Evolutionary conservation across 2,329 filamentous ascomycete genomes (phyloP), one percentile per base, ranked within the genome.

Genomic region (Aspergillus chevalieri): DNA sequence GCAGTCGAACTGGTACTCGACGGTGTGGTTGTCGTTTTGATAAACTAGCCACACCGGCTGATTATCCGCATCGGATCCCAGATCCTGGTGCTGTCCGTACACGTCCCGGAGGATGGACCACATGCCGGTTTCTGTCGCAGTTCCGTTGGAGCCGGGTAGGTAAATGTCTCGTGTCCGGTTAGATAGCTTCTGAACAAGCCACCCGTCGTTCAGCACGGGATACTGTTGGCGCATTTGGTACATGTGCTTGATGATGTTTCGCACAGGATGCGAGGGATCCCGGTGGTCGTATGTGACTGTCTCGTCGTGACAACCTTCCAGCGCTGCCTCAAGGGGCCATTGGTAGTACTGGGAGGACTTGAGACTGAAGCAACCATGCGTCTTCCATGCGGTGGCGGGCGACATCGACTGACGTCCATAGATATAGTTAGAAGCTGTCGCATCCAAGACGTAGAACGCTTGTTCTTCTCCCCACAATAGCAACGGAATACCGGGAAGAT

Each of bases 391-490:
- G 2, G 76, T 76, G 2, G 80, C 73, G 2, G 80, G 75, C 7
- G 78, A 77, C 76, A 86, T 84, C 2, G 83, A 69, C 60, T 82
- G 79, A 56, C 83, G 78, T 17, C 83, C 83, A 60, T 81, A 86
- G 39, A 86, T 75, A 59, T 85, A 86, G 58, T 85, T 84, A 50
- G 70, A 69, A 4, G 82, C 82, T 0, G 82, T 83, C 51, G 79
- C 83, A 59, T 86, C 83, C 2, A 85, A 66, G 0, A 83, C 68
- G 56, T 85, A 85, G 52, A 81, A 82, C 0, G 77, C 78, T 64
- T 86, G 83, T 59, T 86, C 83, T 60, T 86, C 83, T 15, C 83
- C 82, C 78, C 80, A 86, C 14, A 79, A 73, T 14, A 83, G 65
- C 26, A 82, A 62, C 0, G 82, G 79, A 26, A 84, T 81, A 14